A percentile compares a stretch with the other conserved stretches of the same genome.
Evolutionary conservation across 306 rosid genomes (phyloP).

Genomic region (Crataegus laevigata): DNA sequence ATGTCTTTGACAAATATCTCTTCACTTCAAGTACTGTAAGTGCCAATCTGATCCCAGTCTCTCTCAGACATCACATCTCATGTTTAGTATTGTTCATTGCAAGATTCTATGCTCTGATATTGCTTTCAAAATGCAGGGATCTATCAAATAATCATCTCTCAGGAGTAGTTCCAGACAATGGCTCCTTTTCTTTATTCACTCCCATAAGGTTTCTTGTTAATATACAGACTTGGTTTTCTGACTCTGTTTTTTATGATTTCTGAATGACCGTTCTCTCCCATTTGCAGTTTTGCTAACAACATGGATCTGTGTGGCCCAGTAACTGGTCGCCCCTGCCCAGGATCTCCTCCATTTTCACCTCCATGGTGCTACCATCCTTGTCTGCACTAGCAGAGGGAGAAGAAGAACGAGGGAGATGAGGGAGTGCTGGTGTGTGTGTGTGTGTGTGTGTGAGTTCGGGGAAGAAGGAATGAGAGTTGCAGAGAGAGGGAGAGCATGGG

Average conservation of each 20-base stretch:
- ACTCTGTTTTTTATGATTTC: slow-evolving; percentile 8
- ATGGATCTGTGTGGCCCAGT: slow-evolving; percentile 94
- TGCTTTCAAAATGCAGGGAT: slow-evolving; percentile 54
- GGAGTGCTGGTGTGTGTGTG: no score
- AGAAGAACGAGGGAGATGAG: no score
- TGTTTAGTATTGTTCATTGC: background rate
- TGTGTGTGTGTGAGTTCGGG: no score
- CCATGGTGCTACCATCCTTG: no score
- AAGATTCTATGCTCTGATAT: background rate
- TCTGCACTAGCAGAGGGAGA: no score
- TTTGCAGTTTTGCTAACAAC: slow-evolving; percentile 93
- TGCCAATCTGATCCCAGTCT: slow-evolving; percentile 21
- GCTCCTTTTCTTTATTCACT: slow-evolving; percentile 94
- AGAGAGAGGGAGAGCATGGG: no score
- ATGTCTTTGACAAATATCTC: slow-evolving; percentile 89
- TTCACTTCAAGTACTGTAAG: slow-evolving; percentile 96
- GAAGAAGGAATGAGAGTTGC: no score
- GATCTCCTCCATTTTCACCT: slow-evolving; percentile 98
- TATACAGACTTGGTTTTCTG: slow-evolving; percentile 8
- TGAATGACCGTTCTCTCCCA: slow-evolving; percentile 10
- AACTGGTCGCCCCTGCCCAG: slow-evolving; percentile 95
- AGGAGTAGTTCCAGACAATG: slow-evolving; percentile 92
- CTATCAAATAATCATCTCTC: slow-evolving; percentile 83
- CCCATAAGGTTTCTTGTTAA: slow-evolving; percentile 69
- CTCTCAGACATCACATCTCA: background rate